phyloP scores from a whole-genome alignment of 148 eudicot species.

The Hydrangea macrophylla region DNA sequence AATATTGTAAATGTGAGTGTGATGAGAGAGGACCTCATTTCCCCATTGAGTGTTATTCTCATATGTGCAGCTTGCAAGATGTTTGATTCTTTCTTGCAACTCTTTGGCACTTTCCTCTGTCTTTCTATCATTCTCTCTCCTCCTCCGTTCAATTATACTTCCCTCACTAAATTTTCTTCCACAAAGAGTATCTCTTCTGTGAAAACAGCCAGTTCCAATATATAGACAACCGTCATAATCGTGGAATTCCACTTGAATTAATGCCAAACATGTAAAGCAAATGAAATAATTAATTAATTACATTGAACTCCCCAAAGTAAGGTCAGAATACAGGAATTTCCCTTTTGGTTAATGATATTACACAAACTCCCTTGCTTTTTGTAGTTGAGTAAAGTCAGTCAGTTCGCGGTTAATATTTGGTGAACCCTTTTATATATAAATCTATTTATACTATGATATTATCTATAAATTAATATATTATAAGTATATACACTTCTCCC shows the following conservation, averaged over 20 bases:
- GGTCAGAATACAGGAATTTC: no score
- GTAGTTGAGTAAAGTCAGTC: no score
- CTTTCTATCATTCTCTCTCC: slow-evolving; percentile 8
- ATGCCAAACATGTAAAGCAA: background rate
- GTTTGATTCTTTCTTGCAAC: slow-evolving; percentile 42
- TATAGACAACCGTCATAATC: slow-evolving; percentile 81
- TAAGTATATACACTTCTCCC: no score
- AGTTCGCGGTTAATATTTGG: no score
- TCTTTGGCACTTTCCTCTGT: slow-evolving; percentile 25
- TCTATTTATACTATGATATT: no score
- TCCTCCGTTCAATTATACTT: slow-evolving; percentile 35
- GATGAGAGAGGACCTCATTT: slow-evolving; percentile 50
- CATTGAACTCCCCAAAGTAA: no score
- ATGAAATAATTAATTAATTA: no score
- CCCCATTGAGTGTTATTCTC: slow-evolving; percentile 86
- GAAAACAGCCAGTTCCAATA: slow-evolving; percentile 83
- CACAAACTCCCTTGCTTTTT: no score
- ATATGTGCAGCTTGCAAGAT: slow-evolving; percentile 55
- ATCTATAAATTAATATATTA: no score
- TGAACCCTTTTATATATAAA: no score
- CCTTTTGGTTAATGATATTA: no score
- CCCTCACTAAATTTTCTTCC: slow-evolving; percentile 48
- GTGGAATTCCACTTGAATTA: slow-evolving; percentile 59
- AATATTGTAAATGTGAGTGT: background rate
- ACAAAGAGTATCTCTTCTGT: slow-evolving; percentile 60